These are phyloP conservation scores for Rubia tinctorum DNA, from an alignment of 305 asterid species.

Conservation along the genomic window DNA sequence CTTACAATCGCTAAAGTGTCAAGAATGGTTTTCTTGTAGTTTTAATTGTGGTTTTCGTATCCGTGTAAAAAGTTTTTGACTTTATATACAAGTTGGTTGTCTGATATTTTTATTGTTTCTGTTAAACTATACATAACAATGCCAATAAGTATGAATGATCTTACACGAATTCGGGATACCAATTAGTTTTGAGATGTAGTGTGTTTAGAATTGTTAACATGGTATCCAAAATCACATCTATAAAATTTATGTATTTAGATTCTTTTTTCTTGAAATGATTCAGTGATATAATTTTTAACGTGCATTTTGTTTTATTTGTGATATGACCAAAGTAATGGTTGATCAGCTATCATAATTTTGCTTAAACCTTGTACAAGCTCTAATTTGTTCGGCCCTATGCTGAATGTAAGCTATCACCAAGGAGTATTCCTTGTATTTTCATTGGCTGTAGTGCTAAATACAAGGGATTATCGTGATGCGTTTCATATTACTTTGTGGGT, in stretches of 20 bases:
- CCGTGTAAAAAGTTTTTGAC: not conserved
- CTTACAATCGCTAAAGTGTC: conserved; percentile 44
- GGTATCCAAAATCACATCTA: not conserved
- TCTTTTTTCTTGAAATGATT: too few species aligned
- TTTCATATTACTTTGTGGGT: too few species aligned
- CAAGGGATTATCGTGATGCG: too few species aligned
- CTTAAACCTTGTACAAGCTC: not conserved
- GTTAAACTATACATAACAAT: not conserved
- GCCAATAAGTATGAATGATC: not conserved
- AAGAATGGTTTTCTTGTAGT: conserved; percentile 16
- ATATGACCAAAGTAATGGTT: too few species aligned
- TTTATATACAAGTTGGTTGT: not conserved
- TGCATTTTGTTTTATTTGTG: not conserved
- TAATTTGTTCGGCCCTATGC: not conserved
- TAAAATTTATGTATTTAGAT: not conserved
- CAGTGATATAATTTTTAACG: not conserved
- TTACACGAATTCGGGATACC: not conserved
- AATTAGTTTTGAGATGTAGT: not conserved
- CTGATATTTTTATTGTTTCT: not conserved
- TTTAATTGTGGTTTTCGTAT: not conserved
- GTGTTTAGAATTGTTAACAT: not conserved
- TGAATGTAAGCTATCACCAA: too few species aligned
- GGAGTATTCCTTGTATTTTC: too few species aligned
- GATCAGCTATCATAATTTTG: not conserved
- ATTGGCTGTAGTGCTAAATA: too few species aligned